Base-by-base conservation (phyloP, 768 basidiomycete species). In the Mycena vitilis region DNA sequence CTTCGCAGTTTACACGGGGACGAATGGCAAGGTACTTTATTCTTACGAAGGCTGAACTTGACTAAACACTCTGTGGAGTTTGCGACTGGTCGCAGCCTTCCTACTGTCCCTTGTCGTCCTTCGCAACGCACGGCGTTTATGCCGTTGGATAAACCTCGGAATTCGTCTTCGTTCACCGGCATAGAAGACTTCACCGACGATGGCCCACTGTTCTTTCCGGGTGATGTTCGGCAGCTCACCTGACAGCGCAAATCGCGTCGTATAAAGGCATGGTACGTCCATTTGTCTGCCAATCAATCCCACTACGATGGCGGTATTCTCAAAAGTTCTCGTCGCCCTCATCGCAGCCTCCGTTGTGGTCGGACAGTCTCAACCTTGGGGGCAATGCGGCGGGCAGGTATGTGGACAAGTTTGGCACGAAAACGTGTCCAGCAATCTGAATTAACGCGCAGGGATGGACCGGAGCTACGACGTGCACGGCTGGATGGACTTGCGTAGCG, bases 321-420 rank as follows among this genome's bases (percentile, higher is more conserved):
- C 71, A 61, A 65, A 72, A 63, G 56, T 67, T 59, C 58, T 72
- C 68, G 60, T 72, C 65, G 71, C 71, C 59, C 71, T 72, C 68
- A 56, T 72, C 45, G 55, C 70, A 48, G 70, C 70, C 49, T 68
- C 70, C 36, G 63, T 68, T 52, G 70, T 71, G 44, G 54, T 65
- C 40, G 70, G 63, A 48, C 70, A 71, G 55, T 65, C 70, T 47
- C 66, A 23, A 53, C 66, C 66, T 52, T 71, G 13, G 10, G 70
- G 63, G 60, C 70, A 71, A 54, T 67, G 70, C 58, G 70, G 70
- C 61, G 70, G 70, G 51, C 60, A 58, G 69, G 69, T 65, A 65
- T 48, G 44, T 53, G 58, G 45, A 61, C n/a, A n/a, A n/a, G n/a
- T 61, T 70, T 62, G 20, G 49, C 53, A 49, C 62, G 25, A 55